Percentiles rank a stretch among this genome's conserved stretches.
Evolutionary conservation across 345 rosid genomes (phyloP).

Genomic region (Moringa oleifera): DNA sequence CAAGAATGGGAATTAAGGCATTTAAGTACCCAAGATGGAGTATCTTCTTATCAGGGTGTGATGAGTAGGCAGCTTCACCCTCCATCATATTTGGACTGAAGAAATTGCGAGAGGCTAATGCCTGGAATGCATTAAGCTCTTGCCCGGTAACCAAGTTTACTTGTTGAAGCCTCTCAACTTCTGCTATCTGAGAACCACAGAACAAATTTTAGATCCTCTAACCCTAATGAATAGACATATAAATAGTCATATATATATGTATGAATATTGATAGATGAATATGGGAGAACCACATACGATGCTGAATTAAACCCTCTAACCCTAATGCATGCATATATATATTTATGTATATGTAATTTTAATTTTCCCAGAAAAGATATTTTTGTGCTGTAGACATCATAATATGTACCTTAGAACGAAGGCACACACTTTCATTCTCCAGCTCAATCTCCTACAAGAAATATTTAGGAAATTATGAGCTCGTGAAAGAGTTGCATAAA

Average conservation of each 20-base stretch:
- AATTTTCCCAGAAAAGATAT: too few species aligned
- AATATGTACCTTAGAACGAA: constrained; percentile 84
- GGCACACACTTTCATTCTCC: constrained; percentile 78
- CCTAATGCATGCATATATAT: too few species aligned
- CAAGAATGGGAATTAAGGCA: too few species aligned
- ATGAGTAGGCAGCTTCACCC: constrained; percentile 37
- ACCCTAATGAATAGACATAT: too few species aligned
- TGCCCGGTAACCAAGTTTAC: constrained; percentile 65
- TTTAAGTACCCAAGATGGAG: constrained; percentile 86
- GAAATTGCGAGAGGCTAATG: constrained; percentile 82
- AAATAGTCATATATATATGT: too few species aligned
- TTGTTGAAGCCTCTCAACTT: constrained; percentile 78
- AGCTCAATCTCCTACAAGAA: constrained; percentile 70
- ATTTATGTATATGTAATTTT: background rate
- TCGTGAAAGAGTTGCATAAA: background rate
- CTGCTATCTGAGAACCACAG: constrained; percentile 49
- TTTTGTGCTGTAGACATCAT: too few species aligned
- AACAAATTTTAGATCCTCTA: too few species aligned
- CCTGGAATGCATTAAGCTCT: constrained; percentile 78
- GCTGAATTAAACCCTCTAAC: too few species aligned
- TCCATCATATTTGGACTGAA: constrained; percentile 54
- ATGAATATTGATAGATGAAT: too few species aligned
- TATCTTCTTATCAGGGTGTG: constrained; percentile 59
- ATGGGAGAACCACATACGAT: too few species aligned
- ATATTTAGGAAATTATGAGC: background rate